A percentile compares a stretch with the other conserved stretches of the same genome.
Evolutionary conservation across 225 moss, liverwort and hornwort genomes (phyloP).

Genomic region (Straminergon stramineum): DNA sequence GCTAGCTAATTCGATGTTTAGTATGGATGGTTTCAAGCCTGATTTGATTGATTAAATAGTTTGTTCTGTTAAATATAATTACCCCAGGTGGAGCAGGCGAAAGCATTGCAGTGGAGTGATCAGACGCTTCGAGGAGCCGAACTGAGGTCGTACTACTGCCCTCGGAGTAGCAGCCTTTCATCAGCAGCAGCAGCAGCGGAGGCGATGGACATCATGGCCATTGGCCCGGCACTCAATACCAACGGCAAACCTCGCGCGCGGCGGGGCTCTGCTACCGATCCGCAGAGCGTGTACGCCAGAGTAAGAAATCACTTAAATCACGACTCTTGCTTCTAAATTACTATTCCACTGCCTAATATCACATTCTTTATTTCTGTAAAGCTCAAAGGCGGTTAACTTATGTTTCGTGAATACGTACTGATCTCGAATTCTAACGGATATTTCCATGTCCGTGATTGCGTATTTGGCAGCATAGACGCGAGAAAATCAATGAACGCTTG

Average conservation of each 20-base stretch:
- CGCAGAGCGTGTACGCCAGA: constrained; percentile 81
- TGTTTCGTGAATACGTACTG: not conserved
- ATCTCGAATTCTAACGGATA: not conserved
- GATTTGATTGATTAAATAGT: not conserved
- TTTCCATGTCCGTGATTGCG: not conserved
- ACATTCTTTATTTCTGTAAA: not conserved
- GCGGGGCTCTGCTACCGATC: constrained; percentile 84
- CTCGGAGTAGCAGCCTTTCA: not conserved
- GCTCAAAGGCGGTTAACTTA: not conserved
- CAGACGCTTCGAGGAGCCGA: not conserved
- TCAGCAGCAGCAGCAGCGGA: constrained; percentile 2
- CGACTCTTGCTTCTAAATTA: not conserved
- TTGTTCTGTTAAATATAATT: not conserved
- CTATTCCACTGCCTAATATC: not conserved
- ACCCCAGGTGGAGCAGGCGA: not conserved
- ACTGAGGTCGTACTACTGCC: not conserved
- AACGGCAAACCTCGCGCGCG: constrained; percentile 85
- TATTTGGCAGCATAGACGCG: constrained; percentile 62
- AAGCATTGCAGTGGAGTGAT: constrained; percentile 15
- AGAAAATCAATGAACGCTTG: constrained; percentile 80
- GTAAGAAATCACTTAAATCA: constrained; percentile 6
- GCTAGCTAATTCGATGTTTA: not conserved
- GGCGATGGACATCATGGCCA: constrained; percentile 26
- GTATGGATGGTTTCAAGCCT: not conserved
- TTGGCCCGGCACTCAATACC: constrained; percentile 76